Base-by-base conservation (phyloP, 2,329 filamentous ascomycete species). In the Botrytis deweyae region DNA sequence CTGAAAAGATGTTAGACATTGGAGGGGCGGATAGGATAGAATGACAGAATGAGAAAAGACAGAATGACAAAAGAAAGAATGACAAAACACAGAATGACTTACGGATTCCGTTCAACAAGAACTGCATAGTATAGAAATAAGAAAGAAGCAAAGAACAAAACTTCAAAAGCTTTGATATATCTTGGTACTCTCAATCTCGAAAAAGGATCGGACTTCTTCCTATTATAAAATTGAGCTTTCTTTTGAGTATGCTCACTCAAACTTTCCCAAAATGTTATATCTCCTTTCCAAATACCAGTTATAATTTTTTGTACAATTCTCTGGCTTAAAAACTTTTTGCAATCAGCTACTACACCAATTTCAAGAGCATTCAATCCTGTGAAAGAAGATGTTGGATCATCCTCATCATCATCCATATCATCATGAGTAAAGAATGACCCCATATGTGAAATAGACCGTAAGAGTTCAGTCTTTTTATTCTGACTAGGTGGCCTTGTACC, bases 71-170 rank as follows among this genome's bases (percentile, higher is more conserved):
- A 40, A 1, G 38, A 40, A 8, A 40, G 38, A 40, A 40, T 2
- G 33, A 33, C 33, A 33, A 33, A 33, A 33, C 3, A 42, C 40
- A 16, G 22, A 42, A 61, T 44, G 16, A 77, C 79, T 61, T 74
- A 80, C 77, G 90, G 87, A 76, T 92, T 89, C 75, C 93, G 87
- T 77, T 93, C 89, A 64, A 97, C 88, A 46, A 97, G 86, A 0
- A 97, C 94, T n/a, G 89, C 87, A 80, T 97, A 98, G 82, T 97
- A 98, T 9, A 98, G 84, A 40, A 88, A 86, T 59, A 98, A 84
- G 78, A 97, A 95, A 0, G 88, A 85, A 55, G 89, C 85, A 80
- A 97, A 96, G 84, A 96, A 97, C 20, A 93, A 79, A 8, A 94
- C 91, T 82, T 97, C 93, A 81, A 94, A 97, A 2, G 89, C 87